Evolutionary conservation across 768 basidiomycete genomes (phyloP), one percentile per base, ranked within the genome.

Genomic region (Boletus huronensis): DNA sequence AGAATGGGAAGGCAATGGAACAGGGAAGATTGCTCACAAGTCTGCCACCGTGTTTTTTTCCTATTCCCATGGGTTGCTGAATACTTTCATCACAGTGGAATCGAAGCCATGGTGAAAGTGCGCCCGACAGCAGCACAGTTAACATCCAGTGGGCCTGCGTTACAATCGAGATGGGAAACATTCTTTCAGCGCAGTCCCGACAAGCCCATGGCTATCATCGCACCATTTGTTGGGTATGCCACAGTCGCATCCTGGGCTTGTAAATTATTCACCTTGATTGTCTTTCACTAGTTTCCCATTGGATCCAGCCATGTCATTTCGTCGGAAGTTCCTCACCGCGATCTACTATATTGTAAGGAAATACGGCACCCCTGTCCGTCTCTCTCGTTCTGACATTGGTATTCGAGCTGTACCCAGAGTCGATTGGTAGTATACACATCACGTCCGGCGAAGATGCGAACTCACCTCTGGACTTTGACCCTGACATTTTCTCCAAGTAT

Each of bases 11-110:
- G 58, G 62, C 17, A 64, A 66, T 0, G 82, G 80, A 0, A 73
- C 64, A 31, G 82, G 83, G 2, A 61, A 79, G 39, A 71, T 86
- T 59, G 74, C 82, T 1, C 75, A 79, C 57, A 86, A 81, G 86
- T 84, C 29, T 3, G 75, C 35, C 6, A 2, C 53, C 9, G 13
- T 10, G 6, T 16, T 19, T 34, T 25, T 2, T 39, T 34, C 32
- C 13, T 42, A 1, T n/a, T 39, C 28, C 26, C n/a, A 5, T 29
- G 42, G 2, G 25, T 26, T 43, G 6, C 23, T 58, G 10, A 53
- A 10, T 38, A 6, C n/a, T 21, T 28, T 43, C 6, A n/a, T 50
- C 32, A 5, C 54, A 84, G 83, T 56, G 82, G 72, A 6, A 57
- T 82, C 9, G 82, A 84, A 58, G 78, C 77, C 11, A 77, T 79